Evolutionary conservation across 176 grass and related monocot species (phyloP), one percentile per base, ranked within the genome.

Genomic region (Neostapfia colusana): DNA sequence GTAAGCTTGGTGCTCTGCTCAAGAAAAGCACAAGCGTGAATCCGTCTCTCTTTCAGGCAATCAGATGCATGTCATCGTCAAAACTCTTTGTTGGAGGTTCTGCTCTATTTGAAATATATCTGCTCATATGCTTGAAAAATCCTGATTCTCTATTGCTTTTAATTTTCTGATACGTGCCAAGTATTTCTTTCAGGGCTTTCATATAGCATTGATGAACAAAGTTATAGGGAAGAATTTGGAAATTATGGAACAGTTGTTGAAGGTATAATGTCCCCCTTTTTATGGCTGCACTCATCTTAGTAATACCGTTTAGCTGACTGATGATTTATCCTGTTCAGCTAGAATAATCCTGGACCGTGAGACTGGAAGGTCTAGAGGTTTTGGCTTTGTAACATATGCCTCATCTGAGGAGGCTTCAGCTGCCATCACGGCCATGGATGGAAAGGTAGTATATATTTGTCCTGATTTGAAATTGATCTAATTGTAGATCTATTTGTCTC

Each of bases 21-120:
- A 95, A 99, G 92, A 83, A 89, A 71, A 77, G 81, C 45, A 83
- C 84, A 0, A 77, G 87, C 54, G 84, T 85, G 4, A 90, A 73
- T 71, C 85, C 83, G 11, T 62, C 87, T 48, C 41, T 99, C 20
- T 89, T 78, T 50, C 92, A 99, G 50, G 71, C 96, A 51, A 82
- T 95, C 75, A 65, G 96, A 92, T 99, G 83, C 87, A 99, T 99
- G 96, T 95, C 95, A 65, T 91, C 93, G 28, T 95, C 96, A 36
- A 99, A 95, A 87, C 57, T 95, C 17, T 95, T 99, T 65, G 35
- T 95, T 63, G 96, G 92, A 86, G 91, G 96, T 99, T 60, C 8
- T 39, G 48, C 3, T 40, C 72, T 37, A 27, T 34, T 78, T 14
- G 42, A 58, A 51, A 65, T 46, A 70, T 60, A 20, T 81, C 12